phyloP scores from a whole-genome alignment of 805 yeast genomes.

The Monosporozyma unispora region DNA sequence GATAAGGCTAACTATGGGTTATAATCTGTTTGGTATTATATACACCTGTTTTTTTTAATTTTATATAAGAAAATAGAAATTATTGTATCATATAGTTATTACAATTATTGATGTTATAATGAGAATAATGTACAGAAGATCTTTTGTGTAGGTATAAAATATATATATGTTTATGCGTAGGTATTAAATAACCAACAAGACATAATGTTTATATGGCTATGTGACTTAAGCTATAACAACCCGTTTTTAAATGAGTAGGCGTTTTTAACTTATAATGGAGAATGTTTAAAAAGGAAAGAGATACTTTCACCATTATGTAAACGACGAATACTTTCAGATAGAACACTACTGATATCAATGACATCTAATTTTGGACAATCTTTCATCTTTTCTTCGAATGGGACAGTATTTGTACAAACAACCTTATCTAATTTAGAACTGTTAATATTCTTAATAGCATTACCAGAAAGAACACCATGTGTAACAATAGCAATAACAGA shows the following conservation, averaged over 20 bases:
- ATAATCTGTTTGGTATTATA: slow-evolving; percentile 23
- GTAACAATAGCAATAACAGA: slow-evolving; percentile 76
- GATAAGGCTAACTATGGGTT: slow-evolving; percentile 41
- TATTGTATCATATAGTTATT: background rate
- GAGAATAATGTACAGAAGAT: slow-evolving; percentile 1
- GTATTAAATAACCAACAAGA: background rate
- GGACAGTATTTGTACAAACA: slow-evolving; percentile 75
- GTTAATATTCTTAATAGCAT: slow-evolving; percentile 63
- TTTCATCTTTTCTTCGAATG: slow-evolving; percentile 54
- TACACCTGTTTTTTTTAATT: background rate
- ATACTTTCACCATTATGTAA: slow-evolving; percentile 83
- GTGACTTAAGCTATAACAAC: background rate
- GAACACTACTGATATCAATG: slow-evolving; percentile 62
- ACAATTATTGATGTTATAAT: background rate
- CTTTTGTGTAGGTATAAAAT: slow-evolving; percentile 1
- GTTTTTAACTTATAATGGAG: slow-evolving; percentile 16
- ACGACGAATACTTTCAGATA: slow-evolving; percentile 78
- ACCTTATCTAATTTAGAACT: slow-evolving; percentile 58
- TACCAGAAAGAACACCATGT: slow-evolving; percentile 71
- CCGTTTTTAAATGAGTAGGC: too few species aligned
- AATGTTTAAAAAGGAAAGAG: slow-evolving; percentile 54
- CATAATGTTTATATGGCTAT: background rate
- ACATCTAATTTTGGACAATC: slow-evolving; percentile 49
- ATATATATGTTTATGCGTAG: background rate
- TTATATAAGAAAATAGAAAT: background rate